Conservation (phyloP, 805 yeast species). For the Candida jianshihensis region DNA sequence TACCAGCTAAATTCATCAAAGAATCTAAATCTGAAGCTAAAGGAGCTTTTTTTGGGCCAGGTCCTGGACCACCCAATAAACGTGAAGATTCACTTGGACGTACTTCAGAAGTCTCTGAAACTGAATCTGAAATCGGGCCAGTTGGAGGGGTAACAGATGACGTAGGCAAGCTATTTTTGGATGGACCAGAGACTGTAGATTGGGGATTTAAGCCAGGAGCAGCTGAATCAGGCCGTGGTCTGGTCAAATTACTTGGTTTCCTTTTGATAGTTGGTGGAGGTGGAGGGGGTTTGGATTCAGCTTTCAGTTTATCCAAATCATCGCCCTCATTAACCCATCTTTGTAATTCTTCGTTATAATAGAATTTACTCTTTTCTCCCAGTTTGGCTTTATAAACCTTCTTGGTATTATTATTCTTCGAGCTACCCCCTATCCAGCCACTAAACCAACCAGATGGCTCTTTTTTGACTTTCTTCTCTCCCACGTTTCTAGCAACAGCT, state of each 20-base stretch:
- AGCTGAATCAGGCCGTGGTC: conserved; percentile 32
- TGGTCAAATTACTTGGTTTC: conserved; percentile 26
- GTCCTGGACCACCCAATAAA: conserved; percentile 12
- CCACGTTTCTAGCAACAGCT: conserved; percentile 9
- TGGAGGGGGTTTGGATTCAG: conserved; percentile 68
- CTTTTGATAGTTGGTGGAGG: conserved; percentile 37
- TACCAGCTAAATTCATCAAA: conserved; percentile 31
- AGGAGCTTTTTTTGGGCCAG: conserved; percentile 17
- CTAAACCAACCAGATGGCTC: conserved; percentile 39
- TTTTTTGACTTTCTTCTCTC: conserved; percentile 16
- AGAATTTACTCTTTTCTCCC: conserved; percentile 69
- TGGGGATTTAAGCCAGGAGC: conserved; percentile 6
- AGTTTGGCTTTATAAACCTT: conserved; percentile 79
- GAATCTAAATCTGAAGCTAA: conserved; percentile 36
- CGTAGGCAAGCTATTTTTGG: conserved; percentile 6
- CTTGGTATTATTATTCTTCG: conserved; percentile 52
- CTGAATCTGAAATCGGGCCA: not conserved
- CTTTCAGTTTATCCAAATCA: conserved; percentile 55
- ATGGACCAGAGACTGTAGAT: conserved; percentile 3
- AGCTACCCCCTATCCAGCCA: conserved; percentile 42
- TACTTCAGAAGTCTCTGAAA: no score
- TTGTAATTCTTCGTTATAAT: conserved; percentile 75
- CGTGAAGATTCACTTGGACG: not conserved
- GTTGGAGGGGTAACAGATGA: conserved; percentile 4
- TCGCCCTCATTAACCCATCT: conserved; percentile 80